Percentiles rank a stretch among this genome's conserved stretches.
phyloP scores from a whole-genome alignment of 176 grass and related monocot species.

The Juncus effusus region DNA sequence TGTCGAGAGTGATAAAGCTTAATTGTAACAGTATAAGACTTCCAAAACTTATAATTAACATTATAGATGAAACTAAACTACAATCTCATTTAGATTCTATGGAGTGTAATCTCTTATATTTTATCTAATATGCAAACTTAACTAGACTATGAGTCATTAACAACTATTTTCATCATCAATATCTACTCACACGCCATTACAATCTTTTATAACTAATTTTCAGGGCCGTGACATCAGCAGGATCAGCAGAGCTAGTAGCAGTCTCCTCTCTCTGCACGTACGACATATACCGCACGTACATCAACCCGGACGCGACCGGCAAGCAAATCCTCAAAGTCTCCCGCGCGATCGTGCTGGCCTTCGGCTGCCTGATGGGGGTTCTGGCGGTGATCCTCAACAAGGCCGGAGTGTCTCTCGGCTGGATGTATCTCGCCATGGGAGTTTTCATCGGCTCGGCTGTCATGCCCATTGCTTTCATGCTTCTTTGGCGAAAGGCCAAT shows the following conservation, averaged over 20 bases:
- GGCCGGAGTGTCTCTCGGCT: constrained; percentile 59
- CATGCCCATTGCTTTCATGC: constrained; percentile 58
- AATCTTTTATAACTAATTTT: neutral
- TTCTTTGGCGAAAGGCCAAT: constrained; percentile 69
- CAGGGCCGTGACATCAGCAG: constrained; percentile 77
- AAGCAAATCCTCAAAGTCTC: constrained; percentile 77
- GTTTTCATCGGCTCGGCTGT: constrained; percentile 67
- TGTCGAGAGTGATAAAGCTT: too few relatives aligned
- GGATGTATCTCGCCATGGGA: constrained; percentile 85
- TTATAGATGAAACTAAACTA: too few relatives aligned
- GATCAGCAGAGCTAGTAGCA: constrained; percentile 59
- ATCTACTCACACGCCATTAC: constrained; percentile 6
- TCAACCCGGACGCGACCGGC: constrained; percentile 58
- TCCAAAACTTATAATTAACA: too few relatives aligned
- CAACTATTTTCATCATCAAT: neutral
- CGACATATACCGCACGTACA: constrained; percentile 65
- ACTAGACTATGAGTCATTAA: too few relatives aligned
- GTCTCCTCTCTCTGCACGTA: constrained; percentile 73
- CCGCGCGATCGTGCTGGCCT: constrained; percentile 36
- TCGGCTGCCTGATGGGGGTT: constrained; percentile 68
- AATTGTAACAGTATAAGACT: too few relatives aligned
- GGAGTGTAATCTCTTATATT: too few relatives aligned
- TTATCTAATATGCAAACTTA: too few relatives aligned
- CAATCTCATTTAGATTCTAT: too few relatives aligned
- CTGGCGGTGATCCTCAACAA: constrained; percentile 66